Evolutionary conservation across 2,329 filamentous ascomycete genomes (phyloP).

Genomic region (Aspergillus neotritici): DNA sequence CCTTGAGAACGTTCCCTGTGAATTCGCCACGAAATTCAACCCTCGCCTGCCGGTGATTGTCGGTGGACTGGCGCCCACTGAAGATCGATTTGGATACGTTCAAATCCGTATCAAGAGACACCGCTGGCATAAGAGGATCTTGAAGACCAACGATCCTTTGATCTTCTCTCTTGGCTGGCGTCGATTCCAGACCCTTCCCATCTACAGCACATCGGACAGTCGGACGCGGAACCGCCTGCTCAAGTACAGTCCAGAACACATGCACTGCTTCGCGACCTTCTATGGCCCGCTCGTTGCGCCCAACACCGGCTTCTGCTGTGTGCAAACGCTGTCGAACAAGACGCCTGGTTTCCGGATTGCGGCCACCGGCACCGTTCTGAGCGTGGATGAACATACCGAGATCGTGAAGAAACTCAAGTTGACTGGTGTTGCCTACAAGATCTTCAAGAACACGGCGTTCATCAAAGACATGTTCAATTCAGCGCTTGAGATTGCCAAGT

Average conservation of each 20-base stretch:
- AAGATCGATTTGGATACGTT: slow-evolving; percentile 91
- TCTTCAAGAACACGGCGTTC: slow-evolving; percentile 98
- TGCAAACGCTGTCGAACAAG: slow-evolving; percentile 79
- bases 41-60: slow-evolving; percentile 77
- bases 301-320: slow-evolving; percentile 91
- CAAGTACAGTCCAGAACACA: slow-evolving; percentile 98
- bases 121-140: slow-evolving; percentile 97
- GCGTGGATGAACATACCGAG: slow-evolving; percentile 90
- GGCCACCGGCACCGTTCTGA: slow-evolving; percentile 87
- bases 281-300: slow-evolving; percentile 93
- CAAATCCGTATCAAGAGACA: slow-evolving; percentile 96
- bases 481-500: slow-evolving; percentile 91
- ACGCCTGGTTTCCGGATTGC: slow-evolving; percentile 90
- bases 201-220: slow-evolving; percentile 93
- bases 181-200: slow-evolving; percentile 83
- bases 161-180: slow-evolving; percentile 97
- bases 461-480: slow-evolving; percentile 98
- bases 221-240: slow-evolving; percentile 93
- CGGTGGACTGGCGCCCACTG: slow-evolving; percentile 85
- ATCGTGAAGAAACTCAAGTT: slow-evolving; percentile 99
- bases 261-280: slow-evolving; percentile 96
- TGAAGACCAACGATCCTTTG: slow-evolving; percentile 95
- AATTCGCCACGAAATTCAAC: slow-evolving; percentile 80
- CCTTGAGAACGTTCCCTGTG: slow-evolving; percentile 79
- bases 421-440: slow-evolving; percentile 88